Evolutionary conservation across 345 rosid genomes (phyloP).

Genomic region (Camelina sativa): DNA sequence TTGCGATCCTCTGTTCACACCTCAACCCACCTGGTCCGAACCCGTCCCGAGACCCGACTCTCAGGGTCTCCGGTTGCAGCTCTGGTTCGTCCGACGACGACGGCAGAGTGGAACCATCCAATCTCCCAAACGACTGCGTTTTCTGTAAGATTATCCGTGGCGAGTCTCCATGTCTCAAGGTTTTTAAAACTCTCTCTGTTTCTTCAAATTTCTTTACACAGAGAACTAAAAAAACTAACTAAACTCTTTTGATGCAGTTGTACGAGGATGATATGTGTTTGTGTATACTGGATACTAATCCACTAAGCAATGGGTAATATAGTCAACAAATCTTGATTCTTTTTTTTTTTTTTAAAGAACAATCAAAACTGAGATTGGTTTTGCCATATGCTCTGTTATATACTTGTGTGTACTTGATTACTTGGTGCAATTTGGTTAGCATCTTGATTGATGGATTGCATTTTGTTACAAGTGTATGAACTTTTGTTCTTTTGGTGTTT

Average conservation of each 20-base stretch:
- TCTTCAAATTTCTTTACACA: constrained; percentile 1
- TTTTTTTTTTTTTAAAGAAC: neutral
- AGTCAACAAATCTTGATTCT: constrained; percentile 48
- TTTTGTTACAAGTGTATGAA: constrained; percentile 7
- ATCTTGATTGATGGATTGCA: neutral
- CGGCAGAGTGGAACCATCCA: constrained; percentile 8
- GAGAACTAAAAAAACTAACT: neutral
- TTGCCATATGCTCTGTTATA: neutral
- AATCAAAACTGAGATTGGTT: neutral
- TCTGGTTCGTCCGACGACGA: constrained; percentile 34
- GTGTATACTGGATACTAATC: constrained; percentile 83
- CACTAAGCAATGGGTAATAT: constrained; percentile 89
- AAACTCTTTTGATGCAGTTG: constrained; percentile 53
- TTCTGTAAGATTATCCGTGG: constrained; percentile 84
- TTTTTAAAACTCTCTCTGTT: constrained; percentile 9
- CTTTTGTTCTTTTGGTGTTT: constrained; percentile 19
- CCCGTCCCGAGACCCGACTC: constrained; percentile 21
- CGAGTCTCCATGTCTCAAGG: constrained; percentile 78
- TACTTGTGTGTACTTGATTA: neutral
- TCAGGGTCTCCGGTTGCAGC: constrained; percentile 49
- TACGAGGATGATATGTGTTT: constrained; percentile 90
- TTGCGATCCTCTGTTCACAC: constrained; percentile 70
- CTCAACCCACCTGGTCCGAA: constrained; percentile 47
- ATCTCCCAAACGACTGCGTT: constrained; percentile 61
- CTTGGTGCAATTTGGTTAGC: neutral